phyloP scores from a whole-genome alignment of 345 rosid species.

The Erucastrum elatum region DNA sequence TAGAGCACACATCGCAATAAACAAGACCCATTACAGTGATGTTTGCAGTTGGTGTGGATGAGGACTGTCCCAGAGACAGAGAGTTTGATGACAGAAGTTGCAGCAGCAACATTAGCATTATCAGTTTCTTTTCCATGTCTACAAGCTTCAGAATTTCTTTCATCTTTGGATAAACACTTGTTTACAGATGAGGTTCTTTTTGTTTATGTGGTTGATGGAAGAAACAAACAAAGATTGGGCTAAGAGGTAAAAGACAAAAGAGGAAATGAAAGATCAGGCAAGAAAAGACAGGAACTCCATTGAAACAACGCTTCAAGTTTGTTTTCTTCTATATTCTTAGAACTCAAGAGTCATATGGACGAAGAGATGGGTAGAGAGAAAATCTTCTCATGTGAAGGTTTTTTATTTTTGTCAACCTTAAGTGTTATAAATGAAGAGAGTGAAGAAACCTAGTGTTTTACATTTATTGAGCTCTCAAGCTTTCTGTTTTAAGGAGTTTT shows the following conservation, averaged over 20 bases:
- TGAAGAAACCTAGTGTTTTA: conserved; percentile 8
- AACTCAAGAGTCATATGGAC: conserved; percentile 18
- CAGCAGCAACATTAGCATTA: conserved; percentile 39
- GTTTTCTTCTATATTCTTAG: neutral
- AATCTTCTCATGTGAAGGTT: neutral
- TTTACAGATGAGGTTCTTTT: conserved; percentile 34
- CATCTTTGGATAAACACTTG: conserved; percentile 31
- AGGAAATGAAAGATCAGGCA: neutral
- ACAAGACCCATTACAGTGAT: conserved; percentile 91
- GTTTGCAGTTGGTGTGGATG: conserved; percentile 44
- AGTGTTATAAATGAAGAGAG: conserved; percentile 6
- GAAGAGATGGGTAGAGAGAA: conserved; percentile 5
- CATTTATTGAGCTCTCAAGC: conserved; percentile 22
- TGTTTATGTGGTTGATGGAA: conserved; percentile 38
- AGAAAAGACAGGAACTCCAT: conserved; percentile 23
- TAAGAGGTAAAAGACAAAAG: conserved; percentile 21
- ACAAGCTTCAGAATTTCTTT: conserved; percentile 9
- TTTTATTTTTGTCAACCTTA: neutral
- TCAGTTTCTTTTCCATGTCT: conserved; percentile 28
- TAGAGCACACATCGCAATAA: conserved; percentile 94
- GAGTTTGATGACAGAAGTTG: conserved; percentile 44
- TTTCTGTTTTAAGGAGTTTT: conserved; percentile 11
- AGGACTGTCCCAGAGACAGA: conserved; percentile 39
- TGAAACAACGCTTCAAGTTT: conserved; percentile 23
- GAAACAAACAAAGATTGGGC: conserved; percentile 37